Conservation (phyloP, 1,284 basidiomycete genomes). For the Chondrostereum purpureum region DNA sequence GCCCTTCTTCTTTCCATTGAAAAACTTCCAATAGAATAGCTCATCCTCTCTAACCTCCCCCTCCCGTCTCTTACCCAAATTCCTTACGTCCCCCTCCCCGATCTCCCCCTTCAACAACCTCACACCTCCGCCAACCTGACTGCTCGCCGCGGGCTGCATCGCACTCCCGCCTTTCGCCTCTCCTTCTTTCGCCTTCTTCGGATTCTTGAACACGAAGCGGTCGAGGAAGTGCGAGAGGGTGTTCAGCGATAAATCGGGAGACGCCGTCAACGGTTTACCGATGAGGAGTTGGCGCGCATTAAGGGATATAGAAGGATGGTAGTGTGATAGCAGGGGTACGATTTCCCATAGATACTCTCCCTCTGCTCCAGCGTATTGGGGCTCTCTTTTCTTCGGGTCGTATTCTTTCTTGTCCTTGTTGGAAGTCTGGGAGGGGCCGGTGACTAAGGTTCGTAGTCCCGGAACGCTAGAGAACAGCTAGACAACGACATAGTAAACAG, state of each 20-base stretch:
- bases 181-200: conserved; percentile 63
- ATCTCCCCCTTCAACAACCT: conserved; percentile 69
- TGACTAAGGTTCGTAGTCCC: conserved; percentile 65
- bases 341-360: conserved; percentile 86
- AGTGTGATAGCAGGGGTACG: conserved; percentile 81
- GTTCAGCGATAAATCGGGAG: conserved; percentile 86
- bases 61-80: conserved; percentile 69
- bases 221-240: conserved; percentile 92
- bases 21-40: conserved; percentile 67
- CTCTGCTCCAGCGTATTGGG: conserved; percentile 81
- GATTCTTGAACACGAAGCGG: conserved; percentile 88
- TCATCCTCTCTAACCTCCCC: conserved; percentile 86
- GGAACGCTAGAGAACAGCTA: conserved; percentile 46
- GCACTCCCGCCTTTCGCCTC: conserved; percentile 75
- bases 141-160: conserved; percentile 90
- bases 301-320: conserved; percentile 87
- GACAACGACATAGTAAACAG: conserved; percentile 52
- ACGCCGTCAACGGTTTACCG: conserved; percentile 69
- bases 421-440: conserved; percentile 32
- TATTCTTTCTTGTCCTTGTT: conserved; percentile 47
- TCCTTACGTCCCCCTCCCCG: conserved; percentile 68
- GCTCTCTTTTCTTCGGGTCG: conserved; percentile 88
- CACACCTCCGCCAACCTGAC: conserved; percentile 58
- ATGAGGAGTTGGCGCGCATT: conserved; percentile 80
- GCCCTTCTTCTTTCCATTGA: conserved; percentile 34